Base-by-base conservation (phyloP, 108 stramenopile genomes). In the Nannochloropsis gaditana region DNA sequence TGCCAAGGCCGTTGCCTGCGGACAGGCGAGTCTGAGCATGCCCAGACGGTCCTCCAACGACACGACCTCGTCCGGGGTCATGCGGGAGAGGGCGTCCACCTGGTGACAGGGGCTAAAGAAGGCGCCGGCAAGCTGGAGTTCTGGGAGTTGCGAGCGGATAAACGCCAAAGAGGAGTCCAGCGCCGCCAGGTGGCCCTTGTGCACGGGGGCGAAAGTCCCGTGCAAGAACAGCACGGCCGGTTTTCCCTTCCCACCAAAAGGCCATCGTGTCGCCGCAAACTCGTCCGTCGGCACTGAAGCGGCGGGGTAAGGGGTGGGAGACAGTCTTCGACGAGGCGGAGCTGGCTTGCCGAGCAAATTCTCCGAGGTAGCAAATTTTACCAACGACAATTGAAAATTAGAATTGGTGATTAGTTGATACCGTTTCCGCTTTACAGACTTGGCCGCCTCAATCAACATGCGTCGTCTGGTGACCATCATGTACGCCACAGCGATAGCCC, bases 151-250 rank as follows among this genome's bases (percentile, higher is more conserved):
- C 59, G 59, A 4, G 59, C 59, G 59, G 59, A 73, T 73, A n/a
- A n/a, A 6, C 19, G 1, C 59, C 19, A 73, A n/a, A n/a, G 59
- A 73, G 59, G 59, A 73, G 19, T 73, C n/a, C 59, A 73, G n/a
- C 59, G 59, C 59, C 8, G 59, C 59, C 59, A 73, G 15, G n/a
- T 73, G 59, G 19, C 59, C 59, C 19, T 6, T 15, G 8, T 73
- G 59, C 5, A 73, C 59, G n/a, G 59, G 59, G 19, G 59, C 59
- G 59, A 73, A 73, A n/a, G 59, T 73, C 59, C 59, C 59, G n/a
- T 73, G 59, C 59, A 73, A 73, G n/a, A 73, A 73, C 59, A 73
- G n/a, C 19, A 73, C 59, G 59, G 59, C 59, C n/a, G 59, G 59
- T n/a, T 73, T 73, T n/a, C 59, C 59, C 59, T 73, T 73, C 15